These are phyloP conservation scores for Blastobotrys peoriensis DNA, from an alignment of 805 yeast genomes.

Conservation along the genomic window DNA sequence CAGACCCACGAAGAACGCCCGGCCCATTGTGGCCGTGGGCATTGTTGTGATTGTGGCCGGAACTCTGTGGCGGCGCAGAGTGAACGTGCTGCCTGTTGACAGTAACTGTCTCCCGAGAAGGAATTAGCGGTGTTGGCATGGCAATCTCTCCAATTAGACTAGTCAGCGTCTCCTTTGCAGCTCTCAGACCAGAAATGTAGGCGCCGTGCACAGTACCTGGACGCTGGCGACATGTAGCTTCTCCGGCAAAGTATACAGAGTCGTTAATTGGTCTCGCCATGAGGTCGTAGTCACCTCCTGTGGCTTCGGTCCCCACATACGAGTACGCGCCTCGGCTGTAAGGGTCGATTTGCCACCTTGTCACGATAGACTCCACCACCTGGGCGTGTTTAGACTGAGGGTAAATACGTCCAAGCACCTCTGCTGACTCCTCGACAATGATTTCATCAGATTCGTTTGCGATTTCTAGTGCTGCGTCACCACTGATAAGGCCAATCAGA, in stretches of 20 bases:
- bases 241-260: slow-evolving; percentile 38
- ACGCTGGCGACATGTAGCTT: slow-evolving; percentile 36
- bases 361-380: slow-evolving; percentile 38
- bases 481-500: slow-evolving; percentile 35
- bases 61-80: background rate
- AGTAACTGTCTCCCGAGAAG: slow-evolving; percentile 11
- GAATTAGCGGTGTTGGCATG: slow-evolving; percentile 33
- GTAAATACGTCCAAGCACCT: slow-evolving; percentile 26
- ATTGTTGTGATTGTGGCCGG: background rate
- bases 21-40: background rate
- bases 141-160: slow-evolving; percentile 36
- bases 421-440: slow-evolving; percentile 30
- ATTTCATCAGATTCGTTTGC: slow-evolving; percentile 29
- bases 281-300: slow-evolving; percentile 36
- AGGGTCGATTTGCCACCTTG: slow-evolving; percentile 78
- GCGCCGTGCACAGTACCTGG: slow-evolving; percentile 43
- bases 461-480: slow-evolving; percentile 32
- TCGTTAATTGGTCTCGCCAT: slow-evolving; percentile 35
- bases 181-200: slow-evolving; percentile 37
- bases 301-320: slow-evolving; percentile 38
- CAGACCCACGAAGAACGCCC: too few relatives aligned
- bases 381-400: slow-evolving; percentile 18
- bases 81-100: background rate
- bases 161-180: slow-evolving; percentile 36
- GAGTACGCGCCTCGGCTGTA: slow-evolving; percentile 74